Conservation (phyloP, 805 yeast species). For the Saccharomyces jurei region DNA sequence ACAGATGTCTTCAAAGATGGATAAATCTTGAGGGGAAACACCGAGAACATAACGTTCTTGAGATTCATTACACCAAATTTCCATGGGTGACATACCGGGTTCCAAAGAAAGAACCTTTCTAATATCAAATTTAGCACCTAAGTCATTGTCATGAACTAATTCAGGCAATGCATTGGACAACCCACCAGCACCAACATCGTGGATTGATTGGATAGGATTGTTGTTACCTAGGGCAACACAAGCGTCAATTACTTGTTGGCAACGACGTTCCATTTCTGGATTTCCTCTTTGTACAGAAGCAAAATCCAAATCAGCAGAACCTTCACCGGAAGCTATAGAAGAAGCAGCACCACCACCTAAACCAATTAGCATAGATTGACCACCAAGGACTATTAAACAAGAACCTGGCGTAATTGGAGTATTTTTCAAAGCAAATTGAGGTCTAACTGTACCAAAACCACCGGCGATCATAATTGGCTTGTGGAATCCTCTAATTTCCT, state of each 20-base stretch:
- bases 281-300: constrained; percentile 99
- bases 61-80: constrained; percentile 99
- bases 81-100: constrained; percentile 99
- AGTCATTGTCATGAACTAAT: constrained; percentile 90
- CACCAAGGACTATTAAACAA: constrained; percentile 87
- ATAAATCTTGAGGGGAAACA: constrained; percentile 71
- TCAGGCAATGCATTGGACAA: constrained; percentile 95
- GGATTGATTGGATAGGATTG: constrained; percentile 88
- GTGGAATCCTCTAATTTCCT: constrained; percentile 90
- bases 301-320: constrained; percentile 91
- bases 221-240: constrained; percentile 74
- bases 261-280: constrained; percentile 98
- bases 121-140: constrained; percentile 89
- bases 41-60: constrained; percentile 97
- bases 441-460: constrained; percentile 96
- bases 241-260: constrained; percentile 94
- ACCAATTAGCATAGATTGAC: constrained; percentile 96
- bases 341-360: constrained; percentile 99
- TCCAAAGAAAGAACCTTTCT: constrained; percentile 86
- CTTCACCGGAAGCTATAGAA: constrained; percentile 91
- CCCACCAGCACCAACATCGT: constrained; percentile 99
- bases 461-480: constrained; percentile 99
- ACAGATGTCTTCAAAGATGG: constrained; percentile 68
- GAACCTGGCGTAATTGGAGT: constrained; percentile 87
- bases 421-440: constrained; percentile 82